Conservation (phyloP, 495 filamentous ascomycete genomes). For the Neurospora sp. region DNA sequence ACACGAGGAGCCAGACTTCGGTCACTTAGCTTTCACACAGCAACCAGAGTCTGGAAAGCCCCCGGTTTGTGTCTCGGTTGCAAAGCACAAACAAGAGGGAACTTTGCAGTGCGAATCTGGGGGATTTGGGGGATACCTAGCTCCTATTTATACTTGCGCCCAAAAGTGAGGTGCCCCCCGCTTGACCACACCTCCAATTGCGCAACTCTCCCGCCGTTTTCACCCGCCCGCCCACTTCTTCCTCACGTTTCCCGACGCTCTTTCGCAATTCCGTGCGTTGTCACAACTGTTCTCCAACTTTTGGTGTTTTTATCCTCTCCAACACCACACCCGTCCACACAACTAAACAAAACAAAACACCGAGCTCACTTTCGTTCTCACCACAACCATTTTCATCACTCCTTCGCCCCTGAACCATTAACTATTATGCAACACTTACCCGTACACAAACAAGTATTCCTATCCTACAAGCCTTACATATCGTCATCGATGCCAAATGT, state of each 20-base stretch:
- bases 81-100: neutral
- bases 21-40: neutral
- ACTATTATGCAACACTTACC: too few species aligned
- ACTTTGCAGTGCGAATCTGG: neutral
- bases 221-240: neutral
- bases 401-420: neutral
- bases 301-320: neutral
- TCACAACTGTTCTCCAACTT: neutral
- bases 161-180: constrained; percentile 1
- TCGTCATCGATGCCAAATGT: neutral
- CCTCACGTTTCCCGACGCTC: neutral
- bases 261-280: neutral
- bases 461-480: neutral
- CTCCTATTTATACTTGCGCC: constrained; percentile 20
- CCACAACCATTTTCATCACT: neutral
- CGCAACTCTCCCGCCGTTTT: neutral
- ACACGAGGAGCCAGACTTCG: constrained; percentile 5
- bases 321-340: neutral
- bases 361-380: neutral
- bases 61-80: neutral
- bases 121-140: constrained; percentile 8
- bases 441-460: neutral
- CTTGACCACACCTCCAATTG: neutral
- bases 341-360: neutral
- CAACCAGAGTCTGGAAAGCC: neutral